Base-by-base conservation (phyloP, 2,329 filamentous ascomycete genomes). In the Nemania bipapillata region DNA sequence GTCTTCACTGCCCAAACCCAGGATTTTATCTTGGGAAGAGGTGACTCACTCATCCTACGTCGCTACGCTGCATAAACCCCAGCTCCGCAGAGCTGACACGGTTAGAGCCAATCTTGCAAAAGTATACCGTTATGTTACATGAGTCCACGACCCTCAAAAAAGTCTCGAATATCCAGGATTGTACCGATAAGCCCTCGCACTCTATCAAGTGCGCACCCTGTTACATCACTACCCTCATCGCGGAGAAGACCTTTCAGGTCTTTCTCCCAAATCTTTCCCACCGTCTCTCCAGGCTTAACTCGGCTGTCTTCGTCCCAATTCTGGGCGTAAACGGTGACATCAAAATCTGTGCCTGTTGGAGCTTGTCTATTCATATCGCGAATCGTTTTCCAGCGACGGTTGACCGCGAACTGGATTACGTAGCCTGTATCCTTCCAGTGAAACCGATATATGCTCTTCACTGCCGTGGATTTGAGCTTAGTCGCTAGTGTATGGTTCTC, bases 391-490 rank as follows among this genome's bases (percentile, higher is more conserved):
- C 80, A 81, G 22, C 77, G 73, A 32, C 78, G 79, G 65, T 79
- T 78, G 20, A 81, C 70, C 6, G 76, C 70, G 15, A 83, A 70
- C 58, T 83, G 77, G 15, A 83, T 66, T 9, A 73, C 62, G 54
- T 81, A 83, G 3, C 73, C 69, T 1, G 74, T 77, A 2, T 64
- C 35, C 47, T 75, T 75, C 73, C 75, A 80, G 24, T 74, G 68
- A 47, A 77, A 81, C 4, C 72, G 74, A 74, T 79, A 81, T 1
- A 76, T 65, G 4, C 77, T 78, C 55, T 78, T 81, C n/a, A 79
- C 76, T 1, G 74, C 67, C 0, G 80, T 63, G 0, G 72, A 62
- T 42, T 78, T 74, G 61, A 83, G 55, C n/a, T 66, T 74, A 1
- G 69, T 42, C 32, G 72, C 66, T 0, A 70, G 24, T 1, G 53